Percentiles rank a stretch among this genome's conserved stretches.
Conservation (phyloP, 2,329 filamentous ascomycete species). For the Cladophialophora exuberans region DNA sequence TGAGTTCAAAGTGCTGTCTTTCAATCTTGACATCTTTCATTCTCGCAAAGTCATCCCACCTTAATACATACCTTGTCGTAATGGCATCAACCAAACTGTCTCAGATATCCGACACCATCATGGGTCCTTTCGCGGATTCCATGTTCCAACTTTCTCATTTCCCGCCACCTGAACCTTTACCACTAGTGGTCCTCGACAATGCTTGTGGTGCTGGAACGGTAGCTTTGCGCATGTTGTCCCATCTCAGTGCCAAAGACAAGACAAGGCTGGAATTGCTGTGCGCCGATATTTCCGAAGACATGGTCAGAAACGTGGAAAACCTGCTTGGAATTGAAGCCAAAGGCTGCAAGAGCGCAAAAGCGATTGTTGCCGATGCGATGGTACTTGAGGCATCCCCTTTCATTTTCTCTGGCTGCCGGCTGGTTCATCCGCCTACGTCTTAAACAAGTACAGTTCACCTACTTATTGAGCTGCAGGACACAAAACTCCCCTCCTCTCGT, state of each 20-base stretch:
- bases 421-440: neutral
- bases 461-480: slow-evolving; percentile 8
- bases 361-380: slow-evolving; percentile 13
- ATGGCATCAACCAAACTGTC: no score
- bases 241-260: neutral
- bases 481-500: slow-evolving; percentile 6
- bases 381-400: neutral
- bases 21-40: no score
- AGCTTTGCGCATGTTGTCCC: slow-evolving; percentile 7
- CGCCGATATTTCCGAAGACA: slow-evolving; percentile 16
- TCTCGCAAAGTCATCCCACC: no score
- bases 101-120: slow-evolving; percentile 8
- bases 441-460: neutral
- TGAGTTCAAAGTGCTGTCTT: no score
- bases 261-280: slow-evolving; percentile 12
- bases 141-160: slow-evolving; percentile 5
- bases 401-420: neutral
- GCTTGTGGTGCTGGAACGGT: slow-evolving; percentile 15
- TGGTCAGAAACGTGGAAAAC: neutral
- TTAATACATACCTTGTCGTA: no score
- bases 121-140: slow-evolving; percentile 13
- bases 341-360: slow-evolving; percentile 8
- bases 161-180: neutral
- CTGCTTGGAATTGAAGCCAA: slow-evolving; percentile 2
- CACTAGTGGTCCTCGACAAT: slow-evolving; percentile 12